phyloP scores from a whole-genome alignment of 495 filamentous ascomycete genomes.

The Gamarada debralockiae region DNA sequence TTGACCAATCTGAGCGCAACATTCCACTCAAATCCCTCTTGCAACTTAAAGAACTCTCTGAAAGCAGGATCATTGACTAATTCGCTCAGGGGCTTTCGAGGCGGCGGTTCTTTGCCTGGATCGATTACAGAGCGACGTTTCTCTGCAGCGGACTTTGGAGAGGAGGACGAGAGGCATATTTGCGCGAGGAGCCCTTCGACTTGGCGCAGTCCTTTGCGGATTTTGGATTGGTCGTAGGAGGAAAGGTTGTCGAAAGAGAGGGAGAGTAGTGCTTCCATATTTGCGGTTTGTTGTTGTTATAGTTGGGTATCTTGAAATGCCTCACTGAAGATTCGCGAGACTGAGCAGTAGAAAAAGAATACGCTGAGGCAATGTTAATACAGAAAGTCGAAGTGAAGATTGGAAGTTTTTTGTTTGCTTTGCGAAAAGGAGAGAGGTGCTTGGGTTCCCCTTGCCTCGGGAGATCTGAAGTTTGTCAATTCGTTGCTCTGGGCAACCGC shows the following conservation, averaged over 20 bases:
- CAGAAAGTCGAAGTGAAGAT: constrained; percentile 20
- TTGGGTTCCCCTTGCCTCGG: neutral
- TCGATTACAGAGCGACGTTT: constrained; percentile 33
- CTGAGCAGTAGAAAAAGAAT: constrained; percentile 10
- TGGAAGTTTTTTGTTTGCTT: constrained; percentile 2
- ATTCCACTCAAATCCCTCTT: constrained; percentile 98
- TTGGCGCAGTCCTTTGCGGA: constrained; percentile 90
- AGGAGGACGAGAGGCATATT: constrained; percentile 73
- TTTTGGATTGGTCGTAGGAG: constrained; percentile 82
- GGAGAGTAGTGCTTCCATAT: constrained; percentile 88
- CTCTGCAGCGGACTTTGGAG: constrained; percentile 23
- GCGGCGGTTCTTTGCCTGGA: constrained; percentile 40
- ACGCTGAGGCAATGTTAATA: constrained; percentile 24
- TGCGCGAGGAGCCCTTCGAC: constrained; percentile 94
- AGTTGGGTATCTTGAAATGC: neutral
- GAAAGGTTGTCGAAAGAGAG: constrained; percentile 96
- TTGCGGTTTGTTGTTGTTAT: constrained; percentile 9
- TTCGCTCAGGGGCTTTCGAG: constrained; percentile 58
- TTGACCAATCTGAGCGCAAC: constrained; percentile 81
- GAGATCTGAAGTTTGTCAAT: too few species aligned
- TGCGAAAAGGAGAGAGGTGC: neutral
- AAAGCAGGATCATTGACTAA: constrained; percentile 85
- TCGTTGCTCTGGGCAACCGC: constrained; percentile 10
- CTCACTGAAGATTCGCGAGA: neutral
- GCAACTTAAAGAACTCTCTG: constrained; percentile 91